These are phyloP conservation scores for Gossypium australe DNA, from an alignment of 345 rosid genomes.

Conservation along the genomic window DNA sequence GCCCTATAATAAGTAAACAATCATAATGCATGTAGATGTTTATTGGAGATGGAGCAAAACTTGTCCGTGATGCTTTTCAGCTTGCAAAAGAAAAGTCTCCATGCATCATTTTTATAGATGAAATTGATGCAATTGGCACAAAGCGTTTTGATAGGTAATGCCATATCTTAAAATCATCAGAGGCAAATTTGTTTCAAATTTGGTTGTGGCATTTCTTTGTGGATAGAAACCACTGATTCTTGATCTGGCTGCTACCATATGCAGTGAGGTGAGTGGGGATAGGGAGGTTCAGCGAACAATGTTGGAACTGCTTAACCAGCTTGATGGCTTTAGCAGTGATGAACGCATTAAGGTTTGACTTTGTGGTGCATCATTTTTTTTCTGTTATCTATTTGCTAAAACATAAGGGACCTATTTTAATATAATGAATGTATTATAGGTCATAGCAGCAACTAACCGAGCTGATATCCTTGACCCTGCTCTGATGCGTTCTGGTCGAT, in stretches of 20 bases:
- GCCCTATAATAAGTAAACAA: not conserved
- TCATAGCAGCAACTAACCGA: conserved; percentile 96
- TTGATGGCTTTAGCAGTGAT: conserved; percentile 97
- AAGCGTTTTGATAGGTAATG: conserved; percentile 95
- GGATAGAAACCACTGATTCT: not conserved
- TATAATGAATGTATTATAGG: conserved; percentile 37
- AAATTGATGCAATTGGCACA: conserved; percentile 99
- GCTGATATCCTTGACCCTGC: conserved; percentile 99
- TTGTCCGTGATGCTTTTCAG: conserved; percentile 99
- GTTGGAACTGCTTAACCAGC: conserved; percentile 97
- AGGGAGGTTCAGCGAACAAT: conserved; percentile 99
- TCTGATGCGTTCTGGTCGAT: conserved; percentile 95
- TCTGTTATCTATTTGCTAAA: not conserved
- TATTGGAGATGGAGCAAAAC: conserved; percentile 99
- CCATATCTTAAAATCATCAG: not conserved
- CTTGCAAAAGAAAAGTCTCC: conserved; percentile 99
- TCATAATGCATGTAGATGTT: conserved; percentile 64
- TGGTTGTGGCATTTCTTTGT: not conserved
- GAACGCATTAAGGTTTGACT: conserved; percentile 80
- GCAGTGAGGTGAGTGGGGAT: conserved; percentile 99
- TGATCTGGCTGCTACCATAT: conserved; percentile 13
- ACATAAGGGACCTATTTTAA: not conserved
- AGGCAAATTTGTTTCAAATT: not conserved
- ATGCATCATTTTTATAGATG: conserved; percentile 97
- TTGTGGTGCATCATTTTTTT: conserved; percentile 4